Percentiles rank a stretch among this genome's conserved stretches.
Evolutionary conservation across 495 filamentous ascomycete genomes (phyloP).

Genomic region (Penicillium atrosanguineum): DNA sequence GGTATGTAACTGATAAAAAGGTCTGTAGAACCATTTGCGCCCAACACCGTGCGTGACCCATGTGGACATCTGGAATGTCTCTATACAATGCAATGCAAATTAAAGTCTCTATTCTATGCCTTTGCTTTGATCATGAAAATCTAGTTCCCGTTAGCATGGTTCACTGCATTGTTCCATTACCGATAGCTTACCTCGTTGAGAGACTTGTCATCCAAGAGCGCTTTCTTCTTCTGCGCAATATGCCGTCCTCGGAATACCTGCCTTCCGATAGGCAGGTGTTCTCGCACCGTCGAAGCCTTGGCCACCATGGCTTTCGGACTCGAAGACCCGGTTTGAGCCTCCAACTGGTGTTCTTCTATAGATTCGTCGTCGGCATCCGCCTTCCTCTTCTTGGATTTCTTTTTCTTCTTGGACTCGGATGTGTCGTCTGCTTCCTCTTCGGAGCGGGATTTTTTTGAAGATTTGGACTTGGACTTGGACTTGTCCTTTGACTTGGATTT

Average conservation of each 20-base stretch:
- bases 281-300: constrained; percentile 23
- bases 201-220: constrained; percentile 66
- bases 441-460: constrained; percentile 23
- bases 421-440: constrained; percentile 11
- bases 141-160: constrained; percentile 45
- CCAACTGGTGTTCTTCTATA: constrained; percentile 9
- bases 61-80: constrained; percentile 1
- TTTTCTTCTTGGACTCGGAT: constrained; percentile 36
- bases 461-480: constrained; percentile 23
- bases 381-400: constrained; percentile 50
- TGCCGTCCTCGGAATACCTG: constrained; percentile 66
- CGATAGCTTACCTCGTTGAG: constrained; percentile 65
- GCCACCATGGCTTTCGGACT: constrained; percentile 12
- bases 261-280: constrained; percentile 49
- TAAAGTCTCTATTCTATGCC: neutral
- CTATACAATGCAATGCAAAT: constrained; percentile 9
- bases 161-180: neutral
- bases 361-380: constrained; percentile 35
- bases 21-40: neutral
- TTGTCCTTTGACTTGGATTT: constrained; percentile 17
- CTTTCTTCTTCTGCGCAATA: constrained; percentile 76
- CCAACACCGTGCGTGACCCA: constrained; percentile 8
- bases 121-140: constrained; percentile 71
- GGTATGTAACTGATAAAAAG: neutral
- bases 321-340: constrained; percentile 15